phyloP scores from a whole-genome alignment of 2,329 filamentous ascomycete genomes.

The Stylonectria norvegica region DNA sequence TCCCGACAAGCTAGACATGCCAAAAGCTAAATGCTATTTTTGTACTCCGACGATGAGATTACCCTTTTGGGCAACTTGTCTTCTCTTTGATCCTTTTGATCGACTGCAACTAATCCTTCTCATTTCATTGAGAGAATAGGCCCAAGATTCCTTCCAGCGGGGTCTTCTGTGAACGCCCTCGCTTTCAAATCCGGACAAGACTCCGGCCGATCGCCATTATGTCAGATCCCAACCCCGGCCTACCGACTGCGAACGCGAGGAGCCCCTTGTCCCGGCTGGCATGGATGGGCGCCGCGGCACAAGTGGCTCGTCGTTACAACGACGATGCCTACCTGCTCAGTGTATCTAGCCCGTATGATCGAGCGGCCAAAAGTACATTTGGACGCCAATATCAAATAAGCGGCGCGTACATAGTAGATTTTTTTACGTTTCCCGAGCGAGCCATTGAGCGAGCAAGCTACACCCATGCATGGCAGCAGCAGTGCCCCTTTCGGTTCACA shows the following conservation, averaged over 20 bases:
- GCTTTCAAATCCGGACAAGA: conserved; percentile 20
- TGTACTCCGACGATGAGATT: conserved; percentile 28
- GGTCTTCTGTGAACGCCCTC: conserved; percentile 6
- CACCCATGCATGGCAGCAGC: no score
- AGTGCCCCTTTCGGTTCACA: no score
- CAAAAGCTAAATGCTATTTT: no score
- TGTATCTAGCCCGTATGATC: no score
- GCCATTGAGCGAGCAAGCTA: no score
- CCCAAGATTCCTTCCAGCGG: conserved; percentile 19
- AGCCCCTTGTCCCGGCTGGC: conserved; percentile 12
- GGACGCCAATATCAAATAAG: no score
- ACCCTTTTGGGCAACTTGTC: conserved; percentile 23
- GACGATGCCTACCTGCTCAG: conserved; percentile 9
- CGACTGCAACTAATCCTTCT: conserved; percentile 22
- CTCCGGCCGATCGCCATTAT: conserved; percentile 20
- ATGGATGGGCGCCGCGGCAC: conserved; percentile 13
- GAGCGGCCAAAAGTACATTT: no score
- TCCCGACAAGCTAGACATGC: no score
- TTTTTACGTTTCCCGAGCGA: no score
- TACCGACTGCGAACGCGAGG: conserved; percentile 18
- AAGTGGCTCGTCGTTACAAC: conserved; percentile 8
- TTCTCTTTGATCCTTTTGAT: conserved; percentile 15
- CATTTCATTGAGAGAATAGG: conserved; percentile 12
- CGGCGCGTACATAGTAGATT: no score
- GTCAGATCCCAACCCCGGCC: conserved; percentile 22